A percentile compares a stretch with the other conserved stretches of the same genome.
Conservation (phyloP, 1,139 yeast species). For the Saccharomyces hybrid region DNA sequence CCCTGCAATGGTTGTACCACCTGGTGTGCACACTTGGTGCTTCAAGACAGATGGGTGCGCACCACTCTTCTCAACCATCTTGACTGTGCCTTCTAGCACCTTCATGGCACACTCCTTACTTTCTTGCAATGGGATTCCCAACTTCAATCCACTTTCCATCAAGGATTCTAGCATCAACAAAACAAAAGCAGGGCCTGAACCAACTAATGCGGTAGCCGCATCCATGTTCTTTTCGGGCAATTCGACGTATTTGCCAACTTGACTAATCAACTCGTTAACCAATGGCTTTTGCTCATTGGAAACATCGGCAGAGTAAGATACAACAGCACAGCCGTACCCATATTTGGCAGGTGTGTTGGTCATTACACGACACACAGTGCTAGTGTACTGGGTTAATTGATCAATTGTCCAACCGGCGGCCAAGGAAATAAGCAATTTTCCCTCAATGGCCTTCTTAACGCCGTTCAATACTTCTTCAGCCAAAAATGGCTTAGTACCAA, state of each 20-base stretch:
- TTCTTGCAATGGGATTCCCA: slow-evolving; percentile 85
- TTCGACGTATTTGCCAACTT: slow-evolving; percentile 66
- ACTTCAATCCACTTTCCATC: slow-evolving; percentile 88
- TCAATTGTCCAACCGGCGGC: slow-evolving; percentile 88
- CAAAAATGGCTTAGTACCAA: slow-evolving; percentile 84
- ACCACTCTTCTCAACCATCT: slow-evolving; percentile 76
- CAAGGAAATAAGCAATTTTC: slow-evolving; percentile 68
- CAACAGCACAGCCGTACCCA: slow-evolving; percentile 91
- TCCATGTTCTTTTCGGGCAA: slow-evolving; percentile 90
- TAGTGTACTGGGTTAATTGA: slow-evolving; percentile 50
- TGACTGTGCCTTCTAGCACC: slow-evolving; percentile 93
- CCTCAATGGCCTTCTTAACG: slow-evolving; percentile 38
- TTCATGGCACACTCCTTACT: slow-evolving; percentile 88
- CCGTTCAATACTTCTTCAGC: slow-evolving; percentile 50
- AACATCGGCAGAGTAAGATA: slow-evolving; percentile 53
- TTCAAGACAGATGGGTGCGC: slow-evolving; percentile 88
- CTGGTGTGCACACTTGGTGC: slow-evolving; percentile 92
- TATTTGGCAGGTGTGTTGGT: slow-evolving; percentile 93
- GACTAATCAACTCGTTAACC: slow-evolving; percentile 51
- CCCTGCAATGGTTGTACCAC: slow-evolving; percentile 97
- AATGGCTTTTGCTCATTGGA: slow-evolving; percentile 42
- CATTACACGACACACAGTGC: slow-evolving; percentile 79
- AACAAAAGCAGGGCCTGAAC: slow-evolving; percentile 95
- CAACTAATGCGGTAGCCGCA: slow-evolving; percentile 91
- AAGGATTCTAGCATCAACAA: slow-evolving; percentile 83